Base-by-base conservation (phyloP, 1,284 basidiomycete genomes). In the Meira miltonrushii region DNA sequence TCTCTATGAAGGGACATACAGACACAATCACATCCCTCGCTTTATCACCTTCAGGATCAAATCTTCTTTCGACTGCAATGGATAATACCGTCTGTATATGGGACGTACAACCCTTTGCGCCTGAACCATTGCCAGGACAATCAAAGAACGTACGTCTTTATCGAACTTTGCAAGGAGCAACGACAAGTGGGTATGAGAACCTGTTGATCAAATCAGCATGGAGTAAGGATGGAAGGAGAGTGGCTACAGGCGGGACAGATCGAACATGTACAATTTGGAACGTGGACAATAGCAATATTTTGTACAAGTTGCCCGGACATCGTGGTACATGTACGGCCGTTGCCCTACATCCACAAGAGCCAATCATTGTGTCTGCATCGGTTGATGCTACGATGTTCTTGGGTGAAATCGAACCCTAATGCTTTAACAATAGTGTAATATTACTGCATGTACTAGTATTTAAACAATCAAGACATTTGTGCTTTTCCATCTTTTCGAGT, bases 101-200 rank as follows among this genome's bases (percentile, higher is more conserved):
- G 77, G 77, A 79, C 44, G 72, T 79, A 3, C 62, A 73, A n/a
- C 77, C 77, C 1, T 79, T 77, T 54, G 77, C 75, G 23, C 71
- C 73, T 1, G 67, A 71, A 28, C 67, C 68, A 1, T 55, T 60
- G 37, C 68, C 68, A 0, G 62, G 67, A n/a, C 61, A 67, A 37
- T 53, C 58, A 43, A 28, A 60, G 21, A 64, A 66, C 33, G 65
- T 72, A 3, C 55, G 77, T 13, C 62, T 79, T 2, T 59, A 69
- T 50, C 60, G 72, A 40, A 78, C 75, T 7, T 57, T 79, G 2
- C 51, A 62, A 12, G 77, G 77, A 0, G 68, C 69, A 3, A 64
- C 65, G 3, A 33, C 28, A 33, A 68, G 66, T 51, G 77, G 77
- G 23, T 76, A 71, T 44, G 77, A 79, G 21, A 71, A 72, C 38